A percentile compares a stretch with the other conserved stretches of the same genome.
Conservation (phyloP, 495 filamentous ascomycete species). For the Echria macrotheca region DNA sequence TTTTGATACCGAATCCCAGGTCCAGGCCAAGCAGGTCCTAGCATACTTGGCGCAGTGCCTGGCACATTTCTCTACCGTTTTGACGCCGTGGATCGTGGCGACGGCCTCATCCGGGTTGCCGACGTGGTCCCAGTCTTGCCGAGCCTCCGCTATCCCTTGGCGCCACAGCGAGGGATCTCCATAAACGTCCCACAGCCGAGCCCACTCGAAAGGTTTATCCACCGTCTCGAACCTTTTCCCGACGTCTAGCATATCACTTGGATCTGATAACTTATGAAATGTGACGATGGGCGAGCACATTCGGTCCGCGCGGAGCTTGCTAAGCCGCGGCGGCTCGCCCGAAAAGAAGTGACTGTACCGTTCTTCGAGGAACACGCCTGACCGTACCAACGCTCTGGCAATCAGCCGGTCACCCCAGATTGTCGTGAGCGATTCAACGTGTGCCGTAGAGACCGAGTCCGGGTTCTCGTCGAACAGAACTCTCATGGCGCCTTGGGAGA, state of each 20-base stretch:
- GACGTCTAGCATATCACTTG: slow-evolving; percentile 29
- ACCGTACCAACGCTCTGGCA: slow-evolving; percentile 34
- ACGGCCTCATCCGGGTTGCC: slow-evolving; percentile 30
- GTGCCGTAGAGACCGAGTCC: slow-evolving; percentile 22
- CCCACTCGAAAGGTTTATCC: slow-evolving; percentile 34
- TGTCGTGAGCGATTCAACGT: slow-evolving; percentile 34
- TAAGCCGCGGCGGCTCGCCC: slow-evolving; percentile 38
- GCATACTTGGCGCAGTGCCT: slow-evolving; percentile 22
- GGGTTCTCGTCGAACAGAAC: slow-evolving; percentile 30
- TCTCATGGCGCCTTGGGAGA: slow-evolving; percentile 38
- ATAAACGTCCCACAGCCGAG: slow-evolving; percentile 35
- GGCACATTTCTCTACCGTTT: slow-evolving; percentile 19
- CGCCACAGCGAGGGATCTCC: slow-evolving; percentile 26
- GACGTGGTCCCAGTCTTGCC: slow-evolving; percentile 35
- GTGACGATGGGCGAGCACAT: slow-evolving; percentile 37
- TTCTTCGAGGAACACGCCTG: slow-evolving; percentile 40
- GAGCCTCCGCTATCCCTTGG: slow-evolving; percentile 23
- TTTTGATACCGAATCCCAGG: slow-evolving; percentile 28
- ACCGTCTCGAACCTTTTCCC: slow-evolving; percentile 31
- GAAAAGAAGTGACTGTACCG: slow-evolving; percentile 40
- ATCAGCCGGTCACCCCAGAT: slow-evolving; percentile 42
- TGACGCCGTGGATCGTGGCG: slow-evolving; percentile 25
- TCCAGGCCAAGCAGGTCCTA: slow-evolving; percentile 38
- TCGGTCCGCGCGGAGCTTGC: slow-evolving; percentile 36
- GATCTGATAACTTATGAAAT: slow-evolving; percentile 35